Base-by-base conservation (phyloP, 2,329 filamentous ascomycete genomes). In the Sphaerostilbella broomeana region DNA sequence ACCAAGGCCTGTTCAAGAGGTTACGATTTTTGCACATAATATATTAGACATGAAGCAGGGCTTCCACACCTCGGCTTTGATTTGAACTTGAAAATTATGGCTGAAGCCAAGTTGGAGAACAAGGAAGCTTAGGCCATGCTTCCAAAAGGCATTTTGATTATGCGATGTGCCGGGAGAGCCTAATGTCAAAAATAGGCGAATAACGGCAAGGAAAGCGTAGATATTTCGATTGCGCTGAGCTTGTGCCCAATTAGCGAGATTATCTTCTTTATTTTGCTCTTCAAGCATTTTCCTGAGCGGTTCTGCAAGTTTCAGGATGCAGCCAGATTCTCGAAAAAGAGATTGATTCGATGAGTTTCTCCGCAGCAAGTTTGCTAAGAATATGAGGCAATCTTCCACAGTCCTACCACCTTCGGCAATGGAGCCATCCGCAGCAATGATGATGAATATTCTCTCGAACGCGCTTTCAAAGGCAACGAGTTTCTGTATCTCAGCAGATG, bases 381-480 rank as follows among this genome's bases (percentile, higher is more conserved):
- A 70, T 42, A 92, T 90, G 15, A 98, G 69, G 51, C 89, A 95
- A 60, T 98, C 92, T 61, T 97, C 90, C 3, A 95, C 85, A 10
- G 86, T 77, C 45, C 90, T 83, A 28, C 86, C 87, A 12, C 92
- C 92, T 51, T 94, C 81, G 4, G 73, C 73, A 30, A 98, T 67
- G 2, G 82, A 84, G 0, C 92, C 92, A 53, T 98, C 92, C 1
- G 73, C 69, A 48, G 82, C 75, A 38, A 98, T 85, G 38, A 97
- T 81, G 30, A 72, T 72, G 58, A 97, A 95, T 18, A 94, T 69
- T 29, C 83, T 80, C 45, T 92, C 87, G 53, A 95, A 97, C 0
- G 89, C 86, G 69, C 87, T 90, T 54, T 95, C 88, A 50, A 95
- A 97, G 0, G 88, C 92, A 17, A 97, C 89, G 2, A 97, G 73